Conservation (phyloP, 176 grass and related monocot genomes). For the Oryza meyeriana region DNA sequence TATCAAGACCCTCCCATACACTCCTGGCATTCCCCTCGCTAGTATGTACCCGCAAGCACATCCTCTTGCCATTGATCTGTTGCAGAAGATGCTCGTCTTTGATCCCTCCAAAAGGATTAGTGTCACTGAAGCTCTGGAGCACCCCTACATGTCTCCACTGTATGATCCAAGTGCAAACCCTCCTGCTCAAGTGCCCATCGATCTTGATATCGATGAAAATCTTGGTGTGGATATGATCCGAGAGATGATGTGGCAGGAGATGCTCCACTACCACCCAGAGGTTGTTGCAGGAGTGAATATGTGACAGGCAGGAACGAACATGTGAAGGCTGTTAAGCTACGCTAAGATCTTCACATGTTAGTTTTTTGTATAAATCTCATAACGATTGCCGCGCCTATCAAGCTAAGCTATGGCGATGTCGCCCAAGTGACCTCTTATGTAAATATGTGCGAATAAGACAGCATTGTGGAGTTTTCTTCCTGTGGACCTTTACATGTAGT, state of each 20-base stretch:
- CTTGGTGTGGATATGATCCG: slow-evolving; percentile 50
- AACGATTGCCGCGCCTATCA: background rate
- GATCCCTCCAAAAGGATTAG: slow-evolving; percentile 57
- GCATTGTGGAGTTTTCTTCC: background rate
- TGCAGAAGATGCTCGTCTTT: slow-evolving; percentile 61
- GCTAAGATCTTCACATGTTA: slow-evolving; percentile 30
- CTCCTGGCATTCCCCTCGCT: slow-evolving; percentile 34
- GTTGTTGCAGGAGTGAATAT: slow-evolving; percentile 25
- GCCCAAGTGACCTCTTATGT: slow-evolving; percentile 16
- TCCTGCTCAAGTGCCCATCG: slow-evolving; percentile 49
- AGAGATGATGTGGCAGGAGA: slow-evolving; percentile 66
- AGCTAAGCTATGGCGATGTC: slow-evolving; percentile 25
- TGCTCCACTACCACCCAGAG: slow-evolving; percentile 51
- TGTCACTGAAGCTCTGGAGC: slow-evolving; percentile 50
- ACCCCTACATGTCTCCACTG: slow-evolving; percentile 55
- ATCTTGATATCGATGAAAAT: slow-evolving; percentile 56
- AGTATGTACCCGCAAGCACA: slow-evolving; percentile 45
- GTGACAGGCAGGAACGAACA: slow-evolving; percentile 43
- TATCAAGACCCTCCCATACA: slow-evolving; percentile 54
- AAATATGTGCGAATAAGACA: slow-evolving; percentile 47
- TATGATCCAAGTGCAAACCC: slow-evolving; percentile 53
- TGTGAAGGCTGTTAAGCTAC: slow-evolving; percentile 18
- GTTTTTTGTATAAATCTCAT: slow-evolving; percentile 27
- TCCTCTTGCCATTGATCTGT: slow-evolving; percentile 56
- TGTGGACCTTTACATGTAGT: slow-evolving; percentile 19